phyloP scores from a whole-genome alignment of 106 monocot species.

The Ottelia alismoides region DNA sequence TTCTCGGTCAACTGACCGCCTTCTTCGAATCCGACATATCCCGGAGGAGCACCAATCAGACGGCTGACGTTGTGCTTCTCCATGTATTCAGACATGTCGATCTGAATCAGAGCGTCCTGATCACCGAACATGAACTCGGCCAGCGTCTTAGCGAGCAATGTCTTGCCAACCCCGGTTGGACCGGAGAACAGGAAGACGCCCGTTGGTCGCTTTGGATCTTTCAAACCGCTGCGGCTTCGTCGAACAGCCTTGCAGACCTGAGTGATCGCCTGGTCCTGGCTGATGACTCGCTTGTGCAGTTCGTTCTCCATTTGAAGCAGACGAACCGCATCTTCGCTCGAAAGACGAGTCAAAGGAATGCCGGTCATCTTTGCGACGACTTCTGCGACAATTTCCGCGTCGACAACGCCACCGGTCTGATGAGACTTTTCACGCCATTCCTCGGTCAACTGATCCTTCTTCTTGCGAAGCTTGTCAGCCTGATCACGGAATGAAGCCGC shows the following conservation, averaged over 20 bases:
- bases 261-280: conserved; percentile 55
- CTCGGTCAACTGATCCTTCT: no score
- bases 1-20: no score
- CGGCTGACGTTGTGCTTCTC: conserved; percentile 63
- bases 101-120: conserved; percentile 46
- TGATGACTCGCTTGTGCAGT: conserved; percentile 65
- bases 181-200: no score
- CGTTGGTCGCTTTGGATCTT: conserved; percentile 36
- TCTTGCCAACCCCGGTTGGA: no score
- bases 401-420: no score
- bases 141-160: conserved; percentile 56
- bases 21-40: no score
- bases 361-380: conserved; percentile 73
- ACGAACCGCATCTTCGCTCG: conserved; percentile 68
- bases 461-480: neutral
- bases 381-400: conserved; percentile 9
- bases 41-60: conserved; percentile 72
- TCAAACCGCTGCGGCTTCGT: conserved; percentile 53
- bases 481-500: conserved; percentile 44
- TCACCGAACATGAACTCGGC: conserved; percentile 70
- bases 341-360: conserved; percentile 68
- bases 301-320: conserved; percentile 45
- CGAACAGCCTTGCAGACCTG: conserved; percentile 59
- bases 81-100: conserved; percentile 90
- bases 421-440: no score